Percentiles rank a stretch among this genome's conserved stretches.
These are phyloP conservation scores for Cladorrhinum sp. DNA, from an alignment of 2,329 filamentous ascomycete species.

Conservation along the genomic window DNA sequence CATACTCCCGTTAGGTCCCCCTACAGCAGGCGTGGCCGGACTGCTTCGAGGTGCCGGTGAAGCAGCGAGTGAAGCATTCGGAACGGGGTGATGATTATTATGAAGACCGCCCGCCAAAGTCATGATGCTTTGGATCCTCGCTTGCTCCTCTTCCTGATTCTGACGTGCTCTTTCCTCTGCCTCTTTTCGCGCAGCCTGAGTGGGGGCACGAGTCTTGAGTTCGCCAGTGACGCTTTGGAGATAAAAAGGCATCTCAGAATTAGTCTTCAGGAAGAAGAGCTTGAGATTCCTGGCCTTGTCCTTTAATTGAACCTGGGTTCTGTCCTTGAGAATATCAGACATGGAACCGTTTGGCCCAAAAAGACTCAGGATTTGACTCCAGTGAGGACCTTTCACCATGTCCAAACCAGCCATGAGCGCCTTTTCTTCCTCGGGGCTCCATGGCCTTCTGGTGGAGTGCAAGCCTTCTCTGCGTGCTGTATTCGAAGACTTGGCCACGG, in stretches of 20 bases:
- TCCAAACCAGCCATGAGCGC: slow-evolving; percentile 86
- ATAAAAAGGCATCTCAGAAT: slow-evolving; percentile 86
- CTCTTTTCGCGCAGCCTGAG: slow-evolving; percentile 66
- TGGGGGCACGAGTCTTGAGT: slow-evolving; percentile 78
- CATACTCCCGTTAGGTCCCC: not conserved
- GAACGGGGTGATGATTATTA: slow-evolving; percentile 31
- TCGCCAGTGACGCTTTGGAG: slow-evolving; percentile 86
- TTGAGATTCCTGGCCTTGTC: slow-evolving; percentile 90
- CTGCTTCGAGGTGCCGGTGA: slow-evolving; percentile 13
- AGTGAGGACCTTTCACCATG: slow-evolving; percentile 85
- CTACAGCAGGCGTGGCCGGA: slow-evolving; percentile 15
- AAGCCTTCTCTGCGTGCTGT: slow-evolving; percentile 55
- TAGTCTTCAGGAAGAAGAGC: slow-evolving; percentile 86
- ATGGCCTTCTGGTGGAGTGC: slow-evolving; percentile 68
- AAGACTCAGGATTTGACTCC: slow-evolving; percentile 84
- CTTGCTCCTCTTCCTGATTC: slow-evolving; percentile 58
- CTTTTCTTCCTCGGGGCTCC: slow-evolving; percentile 86
- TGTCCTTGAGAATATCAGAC: slow-evolving; percentile 79
- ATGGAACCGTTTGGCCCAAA: slow-evolving; percentile 78
- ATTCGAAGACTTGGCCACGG: slow-evolving; percentile 53
- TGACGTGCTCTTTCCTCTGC: slow-evolving; percentile 61
- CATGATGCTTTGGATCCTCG: slow-evolving; percentile 59
- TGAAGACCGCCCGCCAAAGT: slow-evolving; percentile 52
- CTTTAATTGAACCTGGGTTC: slow-evolving; percentile 88
- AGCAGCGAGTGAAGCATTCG: slow-evolving; percentile 11